Evolutionary conservation across 805 yeast species (phyloP).

Genomic region (Candida saitoana): DNA sequence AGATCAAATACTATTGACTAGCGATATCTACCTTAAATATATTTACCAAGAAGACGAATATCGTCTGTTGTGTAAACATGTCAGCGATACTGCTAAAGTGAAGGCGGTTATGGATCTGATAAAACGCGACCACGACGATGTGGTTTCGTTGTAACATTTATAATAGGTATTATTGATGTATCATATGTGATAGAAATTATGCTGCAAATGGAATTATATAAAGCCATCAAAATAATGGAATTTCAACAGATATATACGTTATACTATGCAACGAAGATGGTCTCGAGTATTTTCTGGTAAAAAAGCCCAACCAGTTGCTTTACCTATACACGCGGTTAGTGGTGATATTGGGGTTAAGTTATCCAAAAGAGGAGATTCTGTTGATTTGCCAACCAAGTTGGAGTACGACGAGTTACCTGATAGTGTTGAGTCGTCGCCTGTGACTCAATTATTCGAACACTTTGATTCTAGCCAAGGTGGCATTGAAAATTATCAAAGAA

Average conservation of each 20-base stretch:
- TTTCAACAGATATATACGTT: no score
- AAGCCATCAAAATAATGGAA: no score
- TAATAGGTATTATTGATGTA: background rate
- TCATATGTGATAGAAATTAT: background rate
- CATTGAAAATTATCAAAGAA: background rate
- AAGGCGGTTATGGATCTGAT: background rate
- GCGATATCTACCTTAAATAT: background rate
- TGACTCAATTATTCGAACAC: background rate
- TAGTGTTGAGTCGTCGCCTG: background rate
- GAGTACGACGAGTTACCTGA: background rate
- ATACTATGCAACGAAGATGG: background rate
- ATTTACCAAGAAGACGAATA: conserved; percentile 2
- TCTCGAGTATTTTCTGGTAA: conserved; percentile 4
- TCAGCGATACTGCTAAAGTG: background rate
- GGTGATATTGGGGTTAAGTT: background rate
- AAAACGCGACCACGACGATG: conserved; percentile 1
- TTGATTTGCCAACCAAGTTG: background rate
- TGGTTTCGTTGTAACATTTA: background rate
- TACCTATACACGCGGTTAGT: conserved; percentile 1
- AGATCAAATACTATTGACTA: conserved; percentile 23
- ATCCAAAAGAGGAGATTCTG: background rate
- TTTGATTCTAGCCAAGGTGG: conserved; percentile 1
- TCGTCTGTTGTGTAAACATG: background rate
- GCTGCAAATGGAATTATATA: no score
- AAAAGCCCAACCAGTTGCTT: background rate